Evolutionary conservation across 2,329 filamentous ascomycete species (phyloP).

Genomic region (Aspergillus transmontanensis): DNA sequence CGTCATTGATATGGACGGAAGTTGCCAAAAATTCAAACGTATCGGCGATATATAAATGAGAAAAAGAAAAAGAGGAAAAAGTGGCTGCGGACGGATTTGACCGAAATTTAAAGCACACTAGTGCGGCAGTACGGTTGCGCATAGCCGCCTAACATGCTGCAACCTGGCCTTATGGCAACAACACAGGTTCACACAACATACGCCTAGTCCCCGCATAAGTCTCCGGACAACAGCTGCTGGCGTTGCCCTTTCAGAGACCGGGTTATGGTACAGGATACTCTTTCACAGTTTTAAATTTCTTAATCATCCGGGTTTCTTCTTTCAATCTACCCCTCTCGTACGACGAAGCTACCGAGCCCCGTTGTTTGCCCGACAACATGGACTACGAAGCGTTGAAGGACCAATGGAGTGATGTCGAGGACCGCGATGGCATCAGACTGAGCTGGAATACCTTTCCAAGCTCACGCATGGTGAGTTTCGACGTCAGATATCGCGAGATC

Average conservation of each 20-base stretch:
- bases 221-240: slow-evolving; percentile 34
- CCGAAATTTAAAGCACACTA: slow-evolving; percentile 31
- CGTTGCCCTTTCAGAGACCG: slow-evolving; percentile 31
- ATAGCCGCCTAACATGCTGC: slow-evolving; percentile 42
- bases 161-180: slow-evolving; percentile 48
- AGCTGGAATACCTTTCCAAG: slow-evolving; percentile 99
- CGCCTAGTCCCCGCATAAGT: slow-evolving; percentile 32
- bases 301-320: slow-evolving; percentile 22
- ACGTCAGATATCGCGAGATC: slow-evolving; percentile 10
- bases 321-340: slow-evolving; percentile 25
- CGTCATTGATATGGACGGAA: slow-evolving; percentile 51
- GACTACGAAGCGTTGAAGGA: slow-evolving; percentile 93
- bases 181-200: slow-evolving; percentile 39
- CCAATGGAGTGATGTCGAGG: slow-evolving; percentile 94
- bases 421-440: slow-evolving; percentile 90
- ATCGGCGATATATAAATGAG: slow-evolving; percentile 54
- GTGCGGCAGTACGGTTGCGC: slow-evolving; percentile 33
- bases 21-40: slow-evolving; percentile 56
- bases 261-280: slow-evolving; percentile 34
- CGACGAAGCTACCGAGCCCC: slow-evolving; percentile 27
- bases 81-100: slow-evolving; percentile 28
- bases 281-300: slow-evolving; percentile 23
- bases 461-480: slow-evolving; percentile 79
- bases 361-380: slow-evolving; percentile 57
- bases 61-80: slow-evolving; percentile 40